Conservation (phyloP, 345 rosid species). For the Salix purpurea region DNA sequence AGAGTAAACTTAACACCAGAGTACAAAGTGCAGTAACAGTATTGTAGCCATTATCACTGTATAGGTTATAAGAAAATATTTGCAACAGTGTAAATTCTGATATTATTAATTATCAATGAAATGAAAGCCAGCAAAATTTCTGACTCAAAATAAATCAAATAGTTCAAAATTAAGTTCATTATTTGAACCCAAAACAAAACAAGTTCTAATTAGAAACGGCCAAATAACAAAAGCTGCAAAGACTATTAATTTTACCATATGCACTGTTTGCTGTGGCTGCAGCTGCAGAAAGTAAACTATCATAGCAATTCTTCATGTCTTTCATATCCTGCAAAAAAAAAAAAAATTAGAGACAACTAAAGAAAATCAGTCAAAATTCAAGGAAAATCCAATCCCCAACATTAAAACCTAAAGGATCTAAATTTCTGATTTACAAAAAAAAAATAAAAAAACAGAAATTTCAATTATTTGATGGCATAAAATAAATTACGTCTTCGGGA, state of each 20-base stretch:
- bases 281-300: conserved; percentile 91
- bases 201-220: neutral
- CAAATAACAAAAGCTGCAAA: neutral
- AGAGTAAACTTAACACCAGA: neutral
- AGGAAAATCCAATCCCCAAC: neutral
- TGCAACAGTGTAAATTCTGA: neutral
- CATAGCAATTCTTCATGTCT: conserved; percentile 86
- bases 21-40: neutral
- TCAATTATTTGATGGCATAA: neutral
- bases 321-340: conserved; percentile 65
- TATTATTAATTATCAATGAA: neutral
- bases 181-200: neutral
- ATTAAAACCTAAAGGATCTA: neutral
- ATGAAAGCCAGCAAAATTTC: neutral
- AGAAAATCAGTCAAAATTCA: neutral
- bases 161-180: neutral
- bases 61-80: neutral
- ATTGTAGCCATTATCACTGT: neutral
- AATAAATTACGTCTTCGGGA: neutral
- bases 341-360: neutral
- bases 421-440: neutral
- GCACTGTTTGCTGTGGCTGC: conserved; percentile 92
- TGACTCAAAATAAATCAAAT: neutral
- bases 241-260: conserved; percentile 46
- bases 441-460: neutral